Evolutionary conservation across 2,329 filamentous ascomycete species (phyloP).

Genomic region (Fusarium liriodendri): DNA sequence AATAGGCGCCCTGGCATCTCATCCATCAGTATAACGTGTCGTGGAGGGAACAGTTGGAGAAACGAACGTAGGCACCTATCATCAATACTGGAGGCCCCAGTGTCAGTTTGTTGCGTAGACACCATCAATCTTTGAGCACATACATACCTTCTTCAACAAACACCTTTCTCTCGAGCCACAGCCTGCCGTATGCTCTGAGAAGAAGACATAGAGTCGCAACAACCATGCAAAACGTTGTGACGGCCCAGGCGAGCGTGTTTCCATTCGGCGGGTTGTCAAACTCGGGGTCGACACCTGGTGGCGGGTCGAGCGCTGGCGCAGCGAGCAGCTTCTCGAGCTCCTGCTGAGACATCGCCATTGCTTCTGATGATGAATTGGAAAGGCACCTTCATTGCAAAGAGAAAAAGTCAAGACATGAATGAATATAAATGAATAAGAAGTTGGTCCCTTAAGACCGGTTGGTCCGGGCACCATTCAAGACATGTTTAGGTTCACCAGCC

Average conservation of each 20-base stretch:
- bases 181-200: slow-evolving; percentile 8
- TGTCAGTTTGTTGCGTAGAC: neutral
- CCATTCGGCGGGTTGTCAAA: slow-evolving; percentile 24
- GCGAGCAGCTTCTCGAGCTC: slow-evolving; percentile 10
- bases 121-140: too few species aligned
- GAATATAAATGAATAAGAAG: neutral
- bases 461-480: neutral
- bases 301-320: slow-evolving; percentile 10
- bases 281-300: slow-evolving; percentile 7
- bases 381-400: neutral
- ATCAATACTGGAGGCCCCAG: neutral
- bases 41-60: neutral
- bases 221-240: slow-evolving; percentile 15
- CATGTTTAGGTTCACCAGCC: neutral
- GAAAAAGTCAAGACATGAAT: neutral
- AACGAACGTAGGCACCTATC: slow-evolving; percentile 15
- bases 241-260: slow-evolving; percentile 7
- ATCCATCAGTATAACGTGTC: neutral
- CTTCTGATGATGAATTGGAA: neutral
- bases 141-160: too few species aligned
- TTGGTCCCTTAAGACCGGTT: neutral
- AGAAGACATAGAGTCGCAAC: slow-evolving; percentile 12
- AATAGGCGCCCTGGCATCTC: neutral
- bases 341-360: neutral
- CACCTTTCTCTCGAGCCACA: neutral